Evolutionary conservation across 2,329 filamentous ascomycete species (phyloP).

Genomic region (Cladophialophora chaetospira): DNA sequence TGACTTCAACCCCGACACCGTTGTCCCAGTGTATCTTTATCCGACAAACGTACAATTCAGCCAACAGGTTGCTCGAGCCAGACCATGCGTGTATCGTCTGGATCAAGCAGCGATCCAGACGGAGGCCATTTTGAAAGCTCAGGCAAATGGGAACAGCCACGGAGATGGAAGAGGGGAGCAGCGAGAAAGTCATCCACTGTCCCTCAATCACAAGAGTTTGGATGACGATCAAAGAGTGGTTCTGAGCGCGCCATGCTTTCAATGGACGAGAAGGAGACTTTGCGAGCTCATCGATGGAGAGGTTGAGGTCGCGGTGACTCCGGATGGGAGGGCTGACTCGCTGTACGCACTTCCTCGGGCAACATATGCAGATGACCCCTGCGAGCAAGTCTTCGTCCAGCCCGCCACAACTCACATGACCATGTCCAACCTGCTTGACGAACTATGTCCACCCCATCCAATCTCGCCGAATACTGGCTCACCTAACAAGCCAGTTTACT

Average conservation of each 20-base stretch:
- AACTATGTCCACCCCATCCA: slow-evolving; percentile 7
- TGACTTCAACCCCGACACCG: slow-evolving; percentile 27
- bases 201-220: too few relatives aligned
- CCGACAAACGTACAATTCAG: slow-evolving; percentile 30
- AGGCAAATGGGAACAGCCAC: too few relatives aligned
- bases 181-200: not conserved
- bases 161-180: not conserved
- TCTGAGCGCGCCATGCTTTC: slow-evolving; percentile 22
- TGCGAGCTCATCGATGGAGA: slow-evolving; percentile 17
- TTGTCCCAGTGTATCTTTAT: slow-evolving; percentile 18
- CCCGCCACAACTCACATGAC: slow-evolving; percentile 29
- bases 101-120: too few relatives aligned
- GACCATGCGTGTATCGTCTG: slow-evolving; percentile 29
- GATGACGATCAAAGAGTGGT: slow-evolving; percentile 8
- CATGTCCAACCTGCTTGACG: slow-evolving; percentile 24
- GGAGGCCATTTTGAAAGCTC: too few relatives aligned
- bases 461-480: not conserved
- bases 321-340: slow-evolving; percentile 31
- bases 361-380: not conserved
- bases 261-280: slow-evolving; percentile 28
- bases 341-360: slow-evolving; percentile 14
- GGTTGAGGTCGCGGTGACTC: slow-evolving; percentile 33
- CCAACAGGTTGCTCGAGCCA: slow-evolving; percentile 29
- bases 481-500: slow-evolving; percentile 24
- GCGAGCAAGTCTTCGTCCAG: slow-evolving; percentile 30